Evolutionary conservation across 148 eudicot genomes (phyloP).

Genomic region (Vaccinium vitisidaea): DNA sequence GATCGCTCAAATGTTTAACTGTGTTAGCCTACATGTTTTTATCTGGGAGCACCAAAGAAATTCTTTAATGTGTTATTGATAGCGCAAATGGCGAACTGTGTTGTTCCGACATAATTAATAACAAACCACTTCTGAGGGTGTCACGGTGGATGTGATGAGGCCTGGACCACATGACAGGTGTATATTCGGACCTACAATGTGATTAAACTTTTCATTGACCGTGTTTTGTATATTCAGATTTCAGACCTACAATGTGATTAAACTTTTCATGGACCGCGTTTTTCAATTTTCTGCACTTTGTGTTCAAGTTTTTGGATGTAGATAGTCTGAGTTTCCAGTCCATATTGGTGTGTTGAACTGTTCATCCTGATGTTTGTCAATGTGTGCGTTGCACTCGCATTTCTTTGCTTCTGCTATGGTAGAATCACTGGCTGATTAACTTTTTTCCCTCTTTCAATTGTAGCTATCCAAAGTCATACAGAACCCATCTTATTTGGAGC

Average conservation of each 20-base stretch:
- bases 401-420: background rate
- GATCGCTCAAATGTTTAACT: too few species aligned
- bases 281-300: background rate
- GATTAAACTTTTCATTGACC: background rate
- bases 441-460: background rate
- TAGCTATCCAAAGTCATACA: slow-evolving; percentile 65
- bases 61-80: too few species aligned
- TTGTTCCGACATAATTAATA: background rate
- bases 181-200: background rate
- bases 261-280: background rate
- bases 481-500: slow-evolving; percentile 80
- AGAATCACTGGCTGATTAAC: background rate
- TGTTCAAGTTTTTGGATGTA: background rate
- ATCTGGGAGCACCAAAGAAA: too few species aligned
- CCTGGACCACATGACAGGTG: background rate
- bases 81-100: too few species aligned
- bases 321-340: background rate
- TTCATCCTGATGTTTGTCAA: too few species aligned
- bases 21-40: too few species aligned
- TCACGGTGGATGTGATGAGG: background rate
- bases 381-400: background rate
- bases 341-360: background rate
- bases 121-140: background rate
- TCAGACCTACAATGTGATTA: background rate
- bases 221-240: background rate